phyloP scores from a whole-genome alignment of 176 grass and related monocot genomes.

The Oropetium thomaeum region DNA sequence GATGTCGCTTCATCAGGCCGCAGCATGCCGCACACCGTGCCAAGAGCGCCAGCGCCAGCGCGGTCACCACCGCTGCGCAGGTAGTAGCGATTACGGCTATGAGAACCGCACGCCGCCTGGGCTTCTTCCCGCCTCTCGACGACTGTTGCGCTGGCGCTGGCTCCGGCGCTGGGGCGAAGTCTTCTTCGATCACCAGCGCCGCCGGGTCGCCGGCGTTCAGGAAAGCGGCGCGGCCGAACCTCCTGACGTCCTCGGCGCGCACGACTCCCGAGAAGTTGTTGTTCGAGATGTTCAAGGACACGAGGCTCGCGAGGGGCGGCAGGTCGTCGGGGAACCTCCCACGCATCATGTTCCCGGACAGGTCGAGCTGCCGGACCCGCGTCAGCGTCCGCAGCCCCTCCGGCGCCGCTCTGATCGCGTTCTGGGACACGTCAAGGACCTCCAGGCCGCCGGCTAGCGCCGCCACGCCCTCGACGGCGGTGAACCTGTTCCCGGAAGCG shows the following conservation, averaged over 20 bases:
- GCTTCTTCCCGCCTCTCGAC: neutral
- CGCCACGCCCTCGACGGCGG: conserved; percentile 28
- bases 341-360: conserved; percentile 55
- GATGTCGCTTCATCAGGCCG: neutral
- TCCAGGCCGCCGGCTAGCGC: conserved; percentile 16
- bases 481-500: conserved; percentile 58
- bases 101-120: neutral
- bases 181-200: neutral
- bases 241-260: neutral
- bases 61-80: neutral
- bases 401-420: conserved; percentile 34
- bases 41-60: neutral
- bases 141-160: neutral
- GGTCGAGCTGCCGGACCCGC: conserved; percentile 33
- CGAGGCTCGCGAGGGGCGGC: conserved; percentile 38
- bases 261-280: conserved; percentile 74
- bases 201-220: conserved; percentile 36
- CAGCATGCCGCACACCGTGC: conserved; percentile 23
- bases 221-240: conserved; percentile 62
- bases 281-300: conserved; percentile 60
- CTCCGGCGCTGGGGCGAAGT: neutral
- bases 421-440: conserved; percentile 50
- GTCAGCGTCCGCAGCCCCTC: conserved; percentile 30
- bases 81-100: conserved; percentile 2
- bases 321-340: conserved; percentile 55